Conservation (phyloP, 2,329 filamentous ascomycete species). For the Lojkania enalia region DNA sequence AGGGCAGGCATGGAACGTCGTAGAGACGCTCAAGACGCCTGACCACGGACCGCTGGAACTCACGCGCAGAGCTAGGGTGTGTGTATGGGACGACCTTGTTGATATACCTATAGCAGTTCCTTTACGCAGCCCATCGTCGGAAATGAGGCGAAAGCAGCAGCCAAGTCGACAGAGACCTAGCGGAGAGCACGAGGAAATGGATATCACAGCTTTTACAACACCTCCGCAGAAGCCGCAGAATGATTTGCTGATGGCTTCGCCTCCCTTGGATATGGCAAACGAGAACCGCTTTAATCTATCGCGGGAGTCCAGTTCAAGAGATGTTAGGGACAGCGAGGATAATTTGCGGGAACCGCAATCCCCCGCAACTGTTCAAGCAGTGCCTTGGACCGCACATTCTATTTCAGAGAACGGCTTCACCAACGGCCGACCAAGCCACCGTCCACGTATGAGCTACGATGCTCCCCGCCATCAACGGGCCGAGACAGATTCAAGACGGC, state of each 20-base stretch:
- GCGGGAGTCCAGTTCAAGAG: conserved; percentile 49
- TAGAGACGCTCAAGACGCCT: conserved; percentile 89
- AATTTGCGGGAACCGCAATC: conserved; percentile 28
- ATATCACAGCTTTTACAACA: conserved; percentile 74
- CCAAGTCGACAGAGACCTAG: conserved; percentile 25
- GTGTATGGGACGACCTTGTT: conserved; percentile 97
- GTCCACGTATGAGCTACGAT: conserved; percentile 49
- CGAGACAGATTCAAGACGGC: conserved; percentile 36
- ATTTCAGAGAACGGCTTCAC: conserved; percentile 7
- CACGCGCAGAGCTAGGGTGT: conserved; percentile 85
- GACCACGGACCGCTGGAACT: conserved; percentile 94
- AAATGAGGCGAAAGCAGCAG: conserved; percentile 71
- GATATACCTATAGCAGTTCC: conserved; percentile 94
- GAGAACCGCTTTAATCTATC: conserved; percentile 54
- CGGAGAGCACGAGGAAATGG: conserved; percentile 79
- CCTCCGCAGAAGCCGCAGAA: conserved; percentile 53
- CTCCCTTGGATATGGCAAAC: conserved; percentile 49
- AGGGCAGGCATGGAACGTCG: conserved; percentile 98
- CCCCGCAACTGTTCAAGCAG: conserved; percentile 40
- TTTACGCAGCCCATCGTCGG: conserved; percentile 80
- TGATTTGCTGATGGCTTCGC: conserved; percentile 71
- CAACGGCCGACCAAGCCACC: conserved; percentile 31
- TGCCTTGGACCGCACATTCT: conserved; percentile 31
- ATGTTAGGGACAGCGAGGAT: conserved; percentile 34
- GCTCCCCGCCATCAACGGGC: conserved; percentile 35